A percentile compares a stretch with the other conserved stretches of the same genome.
Conservation (phyloP, 2,329 filamentous ascomycete genomes). For the Ophiostoma populinum region DNA sequence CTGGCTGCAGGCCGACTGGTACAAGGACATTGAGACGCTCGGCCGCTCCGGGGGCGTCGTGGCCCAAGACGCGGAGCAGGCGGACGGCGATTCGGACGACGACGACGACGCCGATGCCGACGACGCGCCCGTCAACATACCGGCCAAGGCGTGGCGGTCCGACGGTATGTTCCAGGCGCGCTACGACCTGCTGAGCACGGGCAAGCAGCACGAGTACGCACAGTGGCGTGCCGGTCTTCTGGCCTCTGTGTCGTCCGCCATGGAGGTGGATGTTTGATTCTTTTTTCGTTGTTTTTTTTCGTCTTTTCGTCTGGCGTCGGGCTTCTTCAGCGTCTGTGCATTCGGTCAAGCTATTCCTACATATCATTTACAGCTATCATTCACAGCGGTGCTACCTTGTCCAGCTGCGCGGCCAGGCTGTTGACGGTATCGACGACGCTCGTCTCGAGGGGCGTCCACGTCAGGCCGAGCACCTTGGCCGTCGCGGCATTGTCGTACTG, state of each 20-base stretch:
- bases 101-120: conserved; percentile 18
- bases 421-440: conserved; percentile 45
- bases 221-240: conserved; percentile 48
- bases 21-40: conserved; percentile 35
- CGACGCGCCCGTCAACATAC: conserved; percentile 13
- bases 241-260: conserved; percentile 12
- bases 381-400: no score
- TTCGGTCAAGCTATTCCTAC: no score
- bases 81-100: conserved; percentile 19
- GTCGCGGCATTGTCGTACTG: conserved; percentile 41
- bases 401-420: conserved; percentile 30
- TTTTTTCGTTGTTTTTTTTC: no score
- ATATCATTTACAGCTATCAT: no score
- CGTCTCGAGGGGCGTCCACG: conserved; percentile 45
- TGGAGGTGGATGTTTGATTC: conserved; percentile 9
- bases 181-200: conserved; percentile 53
- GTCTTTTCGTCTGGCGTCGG: no score
- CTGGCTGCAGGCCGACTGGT: conserved; percentile 51
- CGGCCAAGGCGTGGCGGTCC: conserved; percentile 27
- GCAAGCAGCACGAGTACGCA: conserved; percentile 40
- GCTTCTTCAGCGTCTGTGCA: no score
- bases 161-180: conserved; percentile 62
- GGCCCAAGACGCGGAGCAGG: conserved; percentile 17
- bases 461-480: conserved; percentile 40
- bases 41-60: conserved; percentile 13